Conservation (phyloP, 179 eudicot genomes). For the Beta lomatogona region DNA sequence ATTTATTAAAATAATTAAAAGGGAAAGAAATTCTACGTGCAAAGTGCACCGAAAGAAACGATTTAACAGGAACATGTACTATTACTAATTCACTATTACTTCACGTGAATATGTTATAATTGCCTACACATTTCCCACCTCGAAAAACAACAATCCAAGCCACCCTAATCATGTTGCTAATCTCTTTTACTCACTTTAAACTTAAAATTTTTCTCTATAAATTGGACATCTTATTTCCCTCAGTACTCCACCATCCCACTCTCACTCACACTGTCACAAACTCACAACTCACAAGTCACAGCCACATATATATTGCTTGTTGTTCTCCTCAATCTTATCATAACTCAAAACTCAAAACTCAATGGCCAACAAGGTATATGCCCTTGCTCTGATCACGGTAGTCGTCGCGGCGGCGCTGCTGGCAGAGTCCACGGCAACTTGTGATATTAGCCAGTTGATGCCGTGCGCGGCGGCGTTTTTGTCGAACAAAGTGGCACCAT, state of each 20-base stretch:
- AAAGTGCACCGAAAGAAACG: slow-evolving; percentile 2
- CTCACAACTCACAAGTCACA: too few relatives aligned
- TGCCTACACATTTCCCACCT: background rate
- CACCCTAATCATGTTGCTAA: slow-evolving; percentile 3
- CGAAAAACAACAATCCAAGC: slow-evolving; percentile 1
- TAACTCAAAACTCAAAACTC: background rate
- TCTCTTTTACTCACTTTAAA: background rate
- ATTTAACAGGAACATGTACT: background rate
- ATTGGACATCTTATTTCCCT: background rate
- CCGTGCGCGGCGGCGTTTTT: slow-evolving; percentile 37
- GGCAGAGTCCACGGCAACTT: slow-evolving; percentile 33
- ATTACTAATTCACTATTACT: background rate
- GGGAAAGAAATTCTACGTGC: background rate
- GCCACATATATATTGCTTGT: too few relatives aligned
- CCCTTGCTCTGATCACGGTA: background rate
- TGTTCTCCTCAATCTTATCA: background rate
- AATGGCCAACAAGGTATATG: slow-evolving; percentile 17
- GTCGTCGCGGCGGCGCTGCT: slow-evolving; percentile 20
- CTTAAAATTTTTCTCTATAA: background rate
- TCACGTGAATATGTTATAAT: too few relatives aligned
- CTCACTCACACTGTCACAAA: background rate
- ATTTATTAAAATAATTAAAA: too few relatives aligned
- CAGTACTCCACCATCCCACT: background rate
- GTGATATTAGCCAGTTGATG: slow-evolving; percentile 34
- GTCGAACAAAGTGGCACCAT: slow-evolving; percentile 17